Evolutionary conservation across 169 alveolate genomes (phyloP), one percentile per base, ranked within the genome.

Genomic region (Plasmodium berghei): DNA sequence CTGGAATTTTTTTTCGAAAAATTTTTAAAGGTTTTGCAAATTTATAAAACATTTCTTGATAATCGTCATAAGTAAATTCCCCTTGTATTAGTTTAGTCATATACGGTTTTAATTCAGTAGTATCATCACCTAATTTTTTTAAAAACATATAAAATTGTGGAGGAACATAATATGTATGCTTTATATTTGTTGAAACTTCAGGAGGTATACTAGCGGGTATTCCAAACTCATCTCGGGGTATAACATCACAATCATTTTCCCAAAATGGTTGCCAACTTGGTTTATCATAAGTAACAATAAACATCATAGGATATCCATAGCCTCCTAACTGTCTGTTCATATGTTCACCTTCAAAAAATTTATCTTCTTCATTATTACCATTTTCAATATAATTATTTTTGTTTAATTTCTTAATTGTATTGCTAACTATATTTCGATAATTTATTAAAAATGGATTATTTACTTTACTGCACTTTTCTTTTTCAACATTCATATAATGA

Each of bases 41-140:
- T 73, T 93, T 93, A 90, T 96, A 96, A 93, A 96, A 96, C 98
- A 96, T 96, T 87, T 96, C 98, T 88, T 95, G 97, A 85, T 95
- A 96, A 88, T 96, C 98, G 58, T 95, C 95, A 88, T 93, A 94
- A 61, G 98, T 96, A 89, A 96, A 92, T 73, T 93, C 95, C 2
- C 97, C 97, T 42, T 77, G 26, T 20, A 93, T 92, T 16, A 96
- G 92, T 93, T 95, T 94, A 71, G 92, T 94, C 96, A 94, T 94
- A 87, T 94, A 95, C 9, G 98, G 98, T 93, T 93, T 95, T 46
- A 96, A 89, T 66, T 90, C 95, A 1, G 96, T 97, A 9, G 98
- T 96, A 61, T 96, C 98, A 74, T 96, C 98, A 16, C 97, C 98
- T 75, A 96, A 91, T 89, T 95, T 96, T 89, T 96, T 96, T 56